Evolutionary conservation across 345 rosid genomes (phyloP).

Genomic region (Bruguiera sexangula): DNA sequence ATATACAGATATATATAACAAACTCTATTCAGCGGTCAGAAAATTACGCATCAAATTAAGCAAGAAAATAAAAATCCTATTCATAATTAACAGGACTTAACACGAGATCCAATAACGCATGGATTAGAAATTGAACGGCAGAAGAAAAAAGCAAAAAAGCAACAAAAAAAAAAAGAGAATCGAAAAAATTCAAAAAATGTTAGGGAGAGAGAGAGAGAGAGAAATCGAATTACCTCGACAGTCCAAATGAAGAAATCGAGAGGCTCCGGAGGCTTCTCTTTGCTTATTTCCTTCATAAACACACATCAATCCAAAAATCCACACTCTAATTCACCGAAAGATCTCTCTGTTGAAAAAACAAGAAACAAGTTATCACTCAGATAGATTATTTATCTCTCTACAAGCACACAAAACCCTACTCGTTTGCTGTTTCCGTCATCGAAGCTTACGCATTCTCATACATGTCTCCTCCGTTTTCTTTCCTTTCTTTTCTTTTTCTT

Average conservation of each 20-base stretch:
- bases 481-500: neutral
- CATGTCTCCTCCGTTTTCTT: neutral
- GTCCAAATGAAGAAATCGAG: constrained; percentile 99
- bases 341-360: neutral
- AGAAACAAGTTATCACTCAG: neutral
- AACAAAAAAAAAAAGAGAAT: no score
- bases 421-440: no score
- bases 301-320: neutral
- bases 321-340: no score
- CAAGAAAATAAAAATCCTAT: neutral
- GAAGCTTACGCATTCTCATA: no score
- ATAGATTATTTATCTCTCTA: neutral
- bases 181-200: neutral
- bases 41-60: neutral
- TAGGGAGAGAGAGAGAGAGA: neutral
- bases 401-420: neutral
- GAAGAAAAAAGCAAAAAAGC: neutral
- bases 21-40: no score
- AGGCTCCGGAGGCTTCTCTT: constrained; percentile 81
- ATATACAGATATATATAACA: no score
- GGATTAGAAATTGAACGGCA: neutral
- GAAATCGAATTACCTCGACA: constrained; percentile 58
- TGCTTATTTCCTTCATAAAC: constrained; percentile 49
- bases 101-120: constrained; percentile 18
- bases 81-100: constrained; percentile 8